Evolutionary conservation across 768 basidiomycete genomes (phyloP), one percentile per base, ranked within the genome.

Genomic region (Fibroporia radiculosa): DNA sequence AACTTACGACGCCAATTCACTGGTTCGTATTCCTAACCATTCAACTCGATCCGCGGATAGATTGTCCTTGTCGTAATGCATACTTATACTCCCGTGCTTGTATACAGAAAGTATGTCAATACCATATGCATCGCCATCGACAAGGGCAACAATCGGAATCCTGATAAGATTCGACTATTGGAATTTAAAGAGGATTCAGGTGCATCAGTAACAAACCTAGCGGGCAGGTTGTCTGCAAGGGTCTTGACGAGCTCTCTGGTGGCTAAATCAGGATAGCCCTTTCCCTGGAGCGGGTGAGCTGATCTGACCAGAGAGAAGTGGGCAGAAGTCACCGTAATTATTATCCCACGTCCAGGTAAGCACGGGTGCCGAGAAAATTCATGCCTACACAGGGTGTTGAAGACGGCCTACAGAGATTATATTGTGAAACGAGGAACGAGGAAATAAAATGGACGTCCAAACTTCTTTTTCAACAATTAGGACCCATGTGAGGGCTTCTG

Each of bases 381-480:
- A 13, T 80, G 50, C 32, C 72, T 70, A 56, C 82, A 84, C 1
- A 98, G 72, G 0, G 89, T 85, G 57, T 93, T 87, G 60, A 97
- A 98, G n/a, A 96, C 78, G 0, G 96, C 95, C 95, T 97, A 58
- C 3, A 29, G 23, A 11, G n/a, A 31, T 25, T 19, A 24, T 22
- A n/a, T n/a, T 25, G n/a, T 19, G 34, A 6, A 10, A 13, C 12
- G 25, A 22, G n/a, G 26, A 18, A 23, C 13, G 3, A 23, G 12
- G 16, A 7, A 11, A 19, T 4, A 16, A 16, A 22, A 20, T 11
- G 29, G 6, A 6, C 23, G 13, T 25, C 16, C n/a, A 39, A 25
- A 84, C 95, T 66, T 99, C 96, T 67, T 99, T 99, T 65, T 99
- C 96, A 14, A 97, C 72, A 3, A 98, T 68, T 13, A 98, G 68